Conservation (phyloP, 805 yeast species). For the Starmerella gropengiesseri region DNA sequence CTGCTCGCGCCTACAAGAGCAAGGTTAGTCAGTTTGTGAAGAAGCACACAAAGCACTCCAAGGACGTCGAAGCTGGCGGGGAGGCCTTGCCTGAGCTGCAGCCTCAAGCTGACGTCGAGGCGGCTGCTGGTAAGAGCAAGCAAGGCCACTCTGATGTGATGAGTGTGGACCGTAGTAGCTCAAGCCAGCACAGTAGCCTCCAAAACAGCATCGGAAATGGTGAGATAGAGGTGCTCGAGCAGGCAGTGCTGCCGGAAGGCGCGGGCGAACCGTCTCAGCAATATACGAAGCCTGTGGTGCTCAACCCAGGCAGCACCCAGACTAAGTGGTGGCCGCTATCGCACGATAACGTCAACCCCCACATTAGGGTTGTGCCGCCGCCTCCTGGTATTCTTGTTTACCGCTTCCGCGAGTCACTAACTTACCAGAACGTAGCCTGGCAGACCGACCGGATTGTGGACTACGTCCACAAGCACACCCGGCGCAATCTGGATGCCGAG, state of each 20-base stretch:
- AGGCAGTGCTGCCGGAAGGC: slow-evolving; percentile 9
- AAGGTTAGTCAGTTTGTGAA: background rate
- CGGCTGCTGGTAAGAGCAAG: background rate
- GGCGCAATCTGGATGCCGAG: slow-evolving; percentile 40
- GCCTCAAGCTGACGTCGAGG: background rate
- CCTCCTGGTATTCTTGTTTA: slow-evolving; percentile 87
- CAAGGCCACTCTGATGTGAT: background rate
- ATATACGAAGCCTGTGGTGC: slow-evolving; percentile 12
- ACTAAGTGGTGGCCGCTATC: slow-evolving; percentile 31
- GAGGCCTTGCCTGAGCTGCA: background rate
- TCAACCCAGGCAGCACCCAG: slow-evolving; percentile 6
- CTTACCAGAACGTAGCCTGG: slow-evolving; percentile 68
- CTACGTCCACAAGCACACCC: slow-evolving; percentile 50
- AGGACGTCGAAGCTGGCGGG: background rate
- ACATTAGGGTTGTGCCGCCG: slow-evolving; percentile 55
- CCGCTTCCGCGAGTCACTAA: slow-evolving; percentile 68
- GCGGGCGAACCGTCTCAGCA: slow-evolving; percentile 15
- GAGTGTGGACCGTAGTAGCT: background rate
- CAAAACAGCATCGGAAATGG: background rate
- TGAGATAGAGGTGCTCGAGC: slow-evolving; percentile 14
- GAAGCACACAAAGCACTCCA: background rate
- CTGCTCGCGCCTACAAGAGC: slow-evolving; percentile 1
- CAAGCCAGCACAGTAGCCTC: no score
- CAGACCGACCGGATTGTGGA: slow-evolving; percentile 62
- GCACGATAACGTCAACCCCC: slow-evolving; percentile 43